Conservation (phyloP, 257 asterid species). For the Thymus quinquecostatus region DNA sequence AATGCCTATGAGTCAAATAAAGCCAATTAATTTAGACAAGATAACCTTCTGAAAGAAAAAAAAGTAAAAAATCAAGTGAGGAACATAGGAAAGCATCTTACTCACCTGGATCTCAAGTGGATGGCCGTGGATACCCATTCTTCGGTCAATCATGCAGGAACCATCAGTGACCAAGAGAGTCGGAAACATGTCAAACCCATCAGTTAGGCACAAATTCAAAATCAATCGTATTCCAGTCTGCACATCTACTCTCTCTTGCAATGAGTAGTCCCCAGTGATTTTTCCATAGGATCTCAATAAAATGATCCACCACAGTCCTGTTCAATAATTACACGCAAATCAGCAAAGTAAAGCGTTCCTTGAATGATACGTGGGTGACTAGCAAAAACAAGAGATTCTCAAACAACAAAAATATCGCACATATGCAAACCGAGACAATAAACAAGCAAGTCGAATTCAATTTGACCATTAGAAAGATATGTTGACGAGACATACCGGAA, state of each 20-base stretch:
- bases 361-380: neutral
- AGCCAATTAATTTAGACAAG: neutral
- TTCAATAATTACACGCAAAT: slow-evolving; percentile 21
- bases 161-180: slow-evolving; percentile 85
- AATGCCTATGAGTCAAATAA: slow-evolving; percentile 49
- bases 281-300: slow-evolving; percentile 78
- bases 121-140: slow-evolving; percentile 82
- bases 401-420: neutral
- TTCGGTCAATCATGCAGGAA: slow-evolving; percentile 81
- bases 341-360: neutral
- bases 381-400: neutral
- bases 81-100: neutral
- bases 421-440: neutral
- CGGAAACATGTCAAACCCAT: slow-evolving; percentile 82
- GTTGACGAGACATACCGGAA: slow-evolving; percentile 53
- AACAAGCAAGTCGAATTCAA: neutral
- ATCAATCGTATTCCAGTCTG: slow-evolving; percentile 75
- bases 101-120: slow-evolving; percentile 77
- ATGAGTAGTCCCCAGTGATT: slow-evolving; percentile 69
- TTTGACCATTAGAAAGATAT: neutral
- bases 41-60: neutral
- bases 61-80: neutral
- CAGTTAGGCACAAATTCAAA: slow-evolving; percentile 60
- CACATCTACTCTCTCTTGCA: slow-evolving; percentile 82
- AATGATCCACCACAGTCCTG: slow-evolving; percentile 90